Evolutionary conservation across 2,329 filamentous ascomycete species (phyloP).

Genomic region (Zymoseptoria passerinii): DNA sequence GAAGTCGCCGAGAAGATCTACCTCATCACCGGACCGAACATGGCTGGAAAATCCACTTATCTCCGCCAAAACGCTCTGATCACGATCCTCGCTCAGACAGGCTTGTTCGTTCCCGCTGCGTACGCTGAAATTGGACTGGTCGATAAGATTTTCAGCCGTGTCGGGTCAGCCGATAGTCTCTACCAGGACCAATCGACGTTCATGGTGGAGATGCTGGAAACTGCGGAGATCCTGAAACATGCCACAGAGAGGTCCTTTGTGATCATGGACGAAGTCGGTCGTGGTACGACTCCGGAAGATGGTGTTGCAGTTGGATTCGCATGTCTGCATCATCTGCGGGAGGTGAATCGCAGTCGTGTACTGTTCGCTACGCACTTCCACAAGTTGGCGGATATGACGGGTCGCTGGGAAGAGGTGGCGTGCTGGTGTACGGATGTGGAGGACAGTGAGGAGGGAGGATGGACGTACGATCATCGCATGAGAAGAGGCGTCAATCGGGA

Average conservation of each 20-base stretch:
- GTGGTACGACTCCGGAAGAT: conserved; percentile 89
- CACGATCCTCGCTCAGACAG: conserved; percentile 84
- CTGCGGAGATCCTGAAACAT: conserved; percentile 76
- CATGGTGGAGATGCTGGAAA: conserved; percentile 99
- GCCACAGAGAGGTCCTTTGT: conserved; percentile 78
- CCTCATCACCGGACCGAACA: conserved; percentile 79
- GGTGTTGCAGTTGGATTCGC: conserved; percentile 86
- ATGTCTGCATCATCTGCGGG: conserved; percentile 73
- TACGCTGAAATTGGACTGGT: conserved; percentile 82
- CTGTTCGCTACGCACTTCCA: conserved; percentile 97
- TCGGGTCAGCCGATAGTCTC: conserved; percentile 86
- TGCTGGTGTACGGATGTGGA: conserved; percentile 85
- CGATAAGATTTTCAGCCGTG: conserved; percentile 88
- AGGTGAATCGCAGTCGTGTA: conserved; percentile 66
- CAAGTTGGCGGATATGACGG: conserved; percentile 66
- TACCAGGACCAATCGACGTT: conserved; percentile 93
- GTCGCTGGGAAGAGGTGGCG: conserved; percentile 50
- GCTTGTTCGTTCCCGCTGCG: conserved; percentile 83
- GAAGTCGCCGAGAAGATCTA: conserved; percentile 62
- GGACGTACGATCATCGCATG: conserved; percentile 79
- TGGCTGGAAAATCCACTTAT: conserved; percentile 96
- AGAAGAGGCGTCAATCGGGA: conserved; percentile 72
- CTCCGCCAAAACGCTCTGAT: conserved; percentile 92
- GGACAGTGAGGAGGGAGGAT: conserved; percentile 56
- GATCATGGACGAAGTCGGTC: conserved; percentile 96